phyloP scores from a whole-genome alignment of 257 asterid genomes.

The Ilex aquifolium region DNA sequence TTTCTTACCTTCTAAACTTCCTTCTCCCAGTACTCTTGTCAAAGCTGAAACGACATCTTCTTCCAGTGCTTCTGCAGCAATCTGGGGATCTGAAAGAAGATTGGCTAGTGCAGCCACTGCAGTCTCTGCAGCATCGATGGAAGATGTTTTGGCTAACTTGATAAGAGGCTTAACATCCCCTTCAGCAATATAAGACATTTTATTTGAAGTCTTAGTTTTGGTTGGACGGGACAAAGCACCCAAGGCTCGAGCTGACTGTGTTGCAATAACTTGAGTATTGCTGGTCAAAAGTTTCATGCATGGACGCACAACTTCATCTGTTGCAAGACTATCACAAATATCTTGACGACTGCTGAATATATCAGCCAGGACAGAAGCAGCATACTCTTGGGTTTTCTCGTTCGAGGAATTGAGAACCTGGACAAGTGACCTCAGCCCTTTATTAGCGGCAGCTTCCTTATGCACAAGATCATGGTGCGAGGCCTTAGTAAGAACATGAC shows the following conservation, averaged over 20 bases:
- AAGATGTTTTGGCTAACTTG: constrained; percentile 63
- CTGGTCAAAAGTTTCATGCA: constrained; percentile 62
- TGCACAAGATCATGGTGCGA: constrained; percentile 56
- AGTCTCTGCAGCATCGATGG: constrained; percentile 71
- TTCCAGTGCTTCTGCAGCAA: constrained; percentile 75
- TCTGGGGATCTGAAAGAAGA: constrained; percentile 54
- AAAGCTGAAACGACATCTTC: constrained; percentile 82
- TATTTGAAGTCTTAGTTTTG: constrained; percentile 30
- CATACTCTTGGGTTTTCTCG: constrained; percentile 61
- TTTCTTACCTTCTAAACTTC: constrained; percentile 66
- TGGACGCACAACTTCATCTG: constrained; percentile 61
- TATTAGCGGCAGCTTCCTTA: constrained; percentile 53
- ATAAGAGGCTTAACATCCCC: constrained; percentile 65
- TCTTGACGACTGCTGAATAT: constrained; percentile 56
- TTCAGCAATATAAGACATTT: constrained; percentile 57
- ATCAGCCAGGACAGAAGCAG: constrained; percentile 71
- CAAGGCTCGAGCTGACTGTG: constrained; percentile 73
- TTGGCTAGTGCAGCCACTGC: constrained; percentile 79
- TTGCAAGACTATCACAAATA: constrained; percentile 59
- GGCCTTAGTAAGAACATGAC: constrained; percentile 76
- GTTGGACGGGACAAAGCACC: constrained; percentile 64
- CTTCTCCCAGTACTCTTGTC: constrained; percentile 64
- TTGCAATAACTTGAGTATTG: constrained; percentile 54
- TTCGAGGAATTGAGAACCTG: constrained; percentile 70
- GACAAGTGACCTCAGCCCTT: constrained; percentile 69